Conservation (phyloP, 805 yeast genomes). For the Starmerella potacharoeniae region DNA sequence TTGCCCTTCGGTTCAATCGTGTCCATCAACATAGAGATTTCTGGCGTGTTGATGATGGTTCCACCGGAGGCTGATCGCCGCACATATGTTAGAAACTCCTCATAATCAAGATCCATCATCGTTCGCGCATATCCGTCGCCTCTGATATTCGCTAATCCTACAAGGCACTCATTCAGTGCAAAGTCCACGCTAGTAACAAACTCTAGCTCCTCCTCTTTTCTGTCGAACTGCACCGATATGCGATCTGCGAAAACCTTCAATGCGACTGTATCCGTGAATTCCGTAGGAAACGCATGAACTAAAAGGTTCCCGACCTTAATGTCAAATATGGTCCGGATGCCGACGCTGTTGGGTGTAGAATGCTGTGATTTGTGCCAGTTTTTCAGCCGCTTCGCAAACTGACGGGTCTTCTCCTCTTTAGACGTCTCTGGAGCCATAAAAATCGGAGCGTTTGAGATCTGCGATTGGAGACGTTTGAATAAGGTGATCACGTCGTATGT, state of each 20-base stretch:
- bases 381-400: background rate
- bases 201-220: constrained; percentile 21
- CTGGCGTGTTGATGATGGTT: constrained; percentile 66
- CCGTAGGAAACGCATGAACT: constrained; percentile 66
- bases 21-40: constrained; percentile 61
- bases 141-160: constrained; percentile 55
- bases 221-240: constrained; percentile 25
- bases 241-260: constrained; percentile 35
- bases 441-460: constrained; percentile 15
- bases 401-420: background rate
- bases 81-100: constrained; percentile 40
- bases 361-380: background rate
- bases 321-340: constrained; percentile 54
- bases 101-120: constrained; percentile 37
- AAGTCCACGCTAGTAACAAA: constrained; percentile 43
- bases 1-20: constrained; percentile 43
- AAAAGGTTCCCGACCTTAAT: constrained; percentile 47
- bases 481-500: constrained; percentile 58
- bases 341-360: background rate
- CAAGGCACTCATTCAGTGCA: constrained; percentile 48
- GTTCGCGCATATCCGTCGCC: constrained; percentile 37
- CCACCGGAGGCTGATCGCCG: constrained; percentile 65
- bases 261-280: constrained; percentile 67
- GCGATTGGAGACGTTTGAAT: constrained; percentile 20
- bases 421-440: constrained; percentile 9